Evolutionary conservation across 2,329 filamentous ascomycete genomes (phyloP), one percentile per base, ranked within the genome.

Genomic region (Ophiocordyceps unilateralis): DNA sequence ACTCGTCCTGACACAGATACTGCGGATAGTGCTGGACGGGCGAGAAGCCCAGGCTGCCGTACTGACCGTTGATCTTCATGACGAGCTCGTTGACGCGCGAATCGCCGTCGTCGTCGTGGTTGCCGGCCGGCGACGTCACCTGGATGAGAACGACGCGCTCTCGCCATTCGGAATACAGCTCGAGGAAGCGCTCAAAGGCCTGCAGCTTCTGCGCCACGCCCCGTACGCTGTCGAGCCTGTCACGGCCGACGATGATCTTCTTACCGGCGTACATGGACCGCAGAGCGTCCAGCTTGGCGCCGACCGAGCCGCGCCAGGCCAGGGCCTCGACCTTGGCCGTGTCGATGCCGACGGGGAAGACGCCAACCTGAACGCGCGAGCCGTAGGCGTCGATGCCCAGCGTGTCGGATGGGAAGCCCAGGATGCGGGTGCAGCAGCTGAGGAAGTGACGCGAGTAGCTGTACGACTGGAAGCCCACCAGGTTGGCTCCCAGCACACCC

Each of bases 161-260:
- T 42, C 79, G 78, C 88, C 87, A 95, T 59, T 94, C 81, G 2
- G 89, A 88, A 56, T 91, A 93, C 48, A 81, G 73, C 54, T 93
- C 84, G 34, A 96, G 70, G 65, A 96, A 95, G 45, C 82, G 75
- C 61, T 95, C 86, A 58, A 94, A 96, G 0, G 88, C 89, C 65
- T 93, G 83, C 26, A 96, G 70, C 63, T 96, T 96, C 62, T 95
- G 89, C n/a, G 85, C 80, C 14, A 96, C 88, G 55, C 91, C 89
- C 48, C 88, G 76, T 39, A 93, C 86, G 53, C 83, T 89, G 60
- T 96, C 89, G 42, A 96, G 67, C n/a, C 89, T 80, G 60, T 96
- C 89, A 52, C 89, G 79, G 11, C 89, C 89, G 44, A 96, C 87
- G 52, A 96, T 94, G 52, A 96, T 81, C 64, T 93, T 93, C 66